Base-by-base conservation (phyloP, 192 early-diverging fungal genomes). In the Linnemannia schmuckeri region DNA sequence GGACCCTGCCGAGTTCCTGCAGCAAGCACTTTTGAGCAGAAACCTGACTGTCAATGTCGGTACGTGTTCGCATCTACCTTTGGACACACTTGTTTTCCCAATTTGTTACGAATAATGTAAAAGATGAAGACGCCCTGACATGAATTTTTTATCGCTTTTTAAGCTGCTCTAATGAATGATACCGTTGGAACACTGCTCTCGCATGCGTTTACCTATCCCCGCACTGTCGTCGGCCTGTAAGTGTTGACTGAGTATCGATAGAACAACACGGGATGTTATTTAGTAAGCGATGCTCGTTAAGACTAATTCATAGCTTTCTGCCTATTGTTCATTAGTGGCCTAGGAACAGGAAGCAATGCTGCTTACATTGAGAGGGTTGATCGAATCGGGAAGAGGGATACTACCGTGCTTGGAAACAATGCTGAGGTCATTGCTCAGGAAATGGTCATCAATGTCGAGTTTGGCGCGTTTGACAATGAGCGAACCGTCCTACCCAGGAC, bases 371-470 rank as follows among this genome's bases (percentile, higher is more conserved):
- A 99, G 89, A 87, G 93, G 54, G 88, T 96, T 76, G 78, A 82
- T 38, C 93, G 93, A 61, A 95, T 99, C 40, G 1, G 13, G 18
- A 77, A 77, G 61, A 54, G 63, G 40, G 57, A 63, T 30, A 24
- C 13, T 20, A 40, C 8, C 40, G 4, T 33, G 27, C 27, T 33
- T 35, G 61, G 61, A 33, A 12, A 66, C 61, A 9, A 66, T 66
- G 61, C 9, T 33, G 57, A 66, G 22, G 37, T 37, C 30, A 15
- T 13, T 8, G 30, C 18, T 0, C 79, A 88, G 33, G 88, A 91
- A 66, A 98, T 99, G 96, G 93, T 97, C 83, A 95, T 99, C 90
- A 98, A 99, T 90, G 96, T 95, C 88, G 98, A 99, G 89, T 98
- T 97, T 95, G 98, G 98, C 72, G 96, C 96, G 24, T 98, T 97